These are phyloP conservation scores for Boletus sp. DNA, from an alignment of 768 basidiomycete genomes.

Conservation along the genomic window DNA sequence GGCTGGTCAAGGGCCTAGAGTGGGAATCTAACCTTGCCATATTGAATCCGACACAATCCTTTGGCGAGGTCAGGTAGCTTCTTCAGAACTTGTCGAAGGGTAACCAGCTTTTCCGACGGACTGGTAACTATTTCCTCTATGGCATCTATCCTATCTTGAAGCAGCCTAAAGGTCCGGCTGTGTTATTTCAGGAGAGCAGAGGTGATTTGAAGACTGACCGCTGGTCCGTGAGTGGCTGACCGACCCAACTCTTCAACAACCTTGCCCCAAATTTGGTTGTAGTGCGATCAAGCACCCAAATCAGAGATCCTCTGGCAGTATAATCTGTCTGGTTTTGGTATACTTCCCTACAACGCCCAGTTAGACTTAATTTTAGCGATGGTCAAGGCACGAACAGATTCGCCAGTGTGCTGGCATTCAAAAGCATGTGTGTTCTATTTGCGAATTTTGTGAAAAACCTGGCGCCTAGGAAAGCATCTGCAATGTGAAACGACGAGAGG, in stretches of 20 bases:
- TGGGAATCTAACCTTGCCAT: conserved; percentile 65
- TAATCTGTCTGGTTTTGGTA: conserved; percentile 87
- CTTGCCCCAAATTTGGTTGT: conserved; percentile 87
- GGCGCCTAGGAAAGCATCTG: conserved; percentile 73
- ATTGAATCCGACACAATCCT: conserved; percentile 86
- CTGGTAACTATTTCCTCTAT: conserved; percentile 76
- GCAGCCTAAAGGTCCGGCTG: conserved; percentile 43
- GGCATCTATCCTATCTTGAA: conserved; percentile 77
- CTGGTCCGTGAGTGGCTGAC: conserved; percentile 75
- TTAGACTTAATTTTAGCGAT: neutral
- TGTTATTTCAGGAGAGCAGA: neutral
- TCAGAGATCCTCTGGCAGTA: conserved; percentile 66
- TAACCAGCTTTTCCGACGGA: conserved; percentile 57
- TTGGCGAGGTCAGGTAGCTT: conserved; percentile 84
- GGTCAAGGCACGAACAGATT: conserved; percentile 52
- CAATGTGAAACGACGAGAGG: conserved; percentile 70
- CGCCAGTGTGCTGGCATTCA: conserved; percentile 82
- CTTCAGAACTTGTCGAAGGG: conserved; percentile 65
- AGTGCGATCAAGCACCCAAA: conserved; percentile 85
- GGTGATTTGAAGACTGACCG: conserved; percentile 39
- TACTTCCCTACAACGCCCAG: conserved; percentile 58
- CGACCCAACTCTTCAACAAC: conserved; percentile 81
- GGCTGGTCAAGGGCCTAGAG: neutral
- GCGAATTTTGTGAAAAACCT: conserved; percentile 79
- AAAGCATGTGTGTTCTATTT: conserved; percentile 75